These are phyloP conservation scores for Claviceps quebecensis DNA, from an alignment of 2,329 filamentous ascomycete genomes.

Conservation along the genomic window DNA sequence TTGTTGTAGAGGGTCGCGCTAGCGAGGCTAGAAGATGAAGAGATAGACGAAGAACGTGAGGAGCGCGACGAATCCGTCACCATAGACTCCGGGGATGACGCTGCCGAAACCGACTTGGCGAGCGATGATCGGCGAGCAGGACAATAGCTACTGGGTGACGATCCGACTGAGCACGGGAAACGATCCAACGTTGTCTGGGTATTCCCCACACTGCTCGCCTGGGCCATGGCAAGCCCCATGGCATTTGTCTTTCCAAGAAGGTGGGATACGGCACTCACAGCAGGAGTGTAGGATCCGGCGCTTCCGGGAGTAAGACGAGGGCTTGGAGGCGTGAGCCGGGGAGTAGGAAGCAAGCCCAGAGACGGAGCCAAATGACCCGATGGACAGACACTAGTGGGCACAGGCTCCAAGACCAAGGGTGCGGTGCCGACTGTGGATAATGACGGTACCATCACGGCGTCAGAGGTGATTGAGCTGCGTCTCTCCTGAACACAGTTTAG, in stretches of 20 bases:
- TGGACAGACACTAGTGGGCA: constrained; percentile 28
- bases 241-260: constrained; percentile 36
- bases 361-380: constrained; percentile 33
- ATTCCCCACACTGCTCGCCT: constrained; percentile 31
- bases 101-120: constrained; percentile 47
- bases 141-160: constrained; percentile 37
- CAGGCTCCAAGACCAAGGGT: constrained; percentile 34
- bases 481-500: constrained; percentile 29
- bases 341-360: constrained; percentile 43
- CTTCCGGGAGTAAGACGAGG: constrained; percentile 41
- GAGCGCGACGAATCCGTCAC: constrained; percentile 47
- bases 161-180: constrained; percentile 32
- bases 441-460: constrained; percentile 24
- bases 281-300: constrained; percentile 44
- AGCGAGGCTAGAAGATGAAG: constrained; percentile 45
- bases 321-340: constrained; percentile 45
- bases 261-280: constrained; percentile 38
- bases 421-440: constrained; percentile 27
- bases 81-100: constrained; percentile 55
- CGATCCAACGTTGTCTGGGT: constrained; percentile 36
- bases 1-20: constrained; percentile 35
- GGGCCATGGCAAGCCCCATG: constrained; percentile 47
- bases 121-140: constrained; percentile 46
- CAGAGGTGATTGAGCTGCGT: constrained; percentile 18
- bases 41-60: constrained; percentile 52